Evolutionary conservation across 345 rosid genomes (phyloP).

Genomic region (Populus nigra): DNA sequence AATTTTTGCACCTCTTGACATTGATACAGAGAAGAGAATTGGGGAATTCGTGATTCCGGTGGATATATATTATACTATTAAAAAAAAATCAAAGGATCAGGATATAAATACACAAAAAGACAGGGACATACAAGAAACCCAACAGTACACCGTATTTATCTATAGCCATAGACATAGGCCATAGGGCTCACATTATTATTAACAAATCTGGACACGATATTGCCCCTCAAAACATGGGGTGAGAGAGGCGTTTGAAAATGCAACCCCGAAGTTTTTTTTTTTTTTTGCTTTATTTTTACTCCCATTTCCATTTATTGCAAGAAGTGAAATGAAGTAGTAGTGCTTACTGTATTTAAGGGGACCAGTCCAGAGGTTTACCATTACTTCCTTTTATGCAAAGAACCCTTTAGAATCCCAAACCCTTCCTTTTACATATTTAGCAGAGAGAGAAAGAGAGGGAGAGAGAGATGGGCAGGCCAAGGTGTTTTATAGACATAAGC

Average conservation of each 20-base stretch:
- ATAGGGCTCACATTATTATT: no score
- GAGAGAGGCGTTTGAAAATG: not conserved
- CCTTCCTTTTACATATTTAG: not conserved
- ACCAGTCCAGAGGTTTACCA: not conserved
- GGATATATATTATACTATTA: no score
- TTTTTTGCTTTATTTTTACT: no score
- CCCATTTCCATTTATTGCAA: not conserved
- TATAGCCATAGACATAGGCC: no score
- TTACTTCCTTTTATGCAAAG: not conserved
- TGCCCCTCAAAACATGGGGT: not conserved
- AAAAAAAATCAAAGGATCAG: no score
- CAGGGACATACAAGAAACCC: not conserved
- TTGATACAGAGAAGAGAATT: no score
- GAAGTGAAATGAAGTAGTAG: not conserved
- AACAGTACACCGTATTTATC: not conserved
- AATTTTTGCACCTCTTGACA: no score
- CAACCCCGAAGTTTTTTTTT: not conserved
- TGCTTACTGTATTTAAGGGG: not conserved
- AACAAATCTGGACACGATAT: not conserved
- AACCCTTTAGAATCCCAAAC: not conserved
- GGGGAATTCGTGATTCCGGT: no score
- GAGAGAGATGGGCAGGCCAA: constrained; percentile 52
- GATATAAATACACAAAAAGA: no score
- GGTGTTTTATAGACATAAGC: constrained; percentile 81
- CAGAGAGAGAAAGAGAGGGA: constrained; percentile 9